These are phyloP conservation scores for Paraconiothyrium sp. DNA, from an alignment of 2,329 filamentous ascomycete genomes.

Conservation along the genomic window DNA sequence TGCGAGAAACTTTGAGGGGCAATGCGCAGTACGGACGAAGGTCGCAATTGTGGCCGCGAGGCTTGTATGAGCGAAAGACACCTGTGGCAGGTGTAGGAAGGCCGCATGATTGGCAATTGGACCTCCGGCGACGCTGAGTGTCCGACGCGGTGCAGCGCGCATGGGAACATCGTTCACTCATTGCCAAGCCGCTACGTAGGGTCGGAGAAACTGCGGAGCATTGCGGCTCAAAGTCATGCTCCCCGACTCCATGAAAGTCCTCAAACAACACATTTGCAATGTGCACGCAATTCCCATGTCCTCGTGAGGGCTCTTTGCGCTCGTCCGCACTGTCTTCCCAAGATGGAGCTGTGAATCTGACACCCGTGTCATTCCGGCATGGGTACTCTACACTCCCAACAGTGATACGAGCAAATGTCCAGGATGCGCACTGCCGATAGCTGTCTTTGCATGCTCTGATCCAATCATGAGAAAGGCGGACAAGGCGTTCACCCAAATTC, in stretches of 20 bases:
- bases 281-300: too few species aligned
- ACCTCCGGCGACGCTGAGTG: constrained; percentile 21
- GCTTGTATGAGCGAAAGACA: constrained; percentile 49
- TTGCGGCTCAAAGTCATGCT: background rate
- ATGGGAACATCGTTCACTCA: constrained; percentile 27
- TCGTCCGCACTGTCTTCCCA: background rate
- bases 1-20: constrained; percentile 35
- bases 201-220: constrained; percentile 5
- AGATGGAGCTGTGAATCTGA: background rate
- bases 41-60: constrained; percentile 38
- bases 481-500: background rate
- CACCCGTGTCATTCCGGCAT: background rate
- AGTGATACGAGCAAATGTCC: background rate
- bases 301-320: background rate
- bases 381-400: too few species aligned
- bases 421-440: background rate
- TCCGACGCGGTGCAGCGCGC: constrained; percentile 18
- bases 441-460: background rate
- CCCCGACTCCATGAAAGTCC: background rate
- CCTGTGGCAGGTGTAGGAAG: constrained; percentile 53
- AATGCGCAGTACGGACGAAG: constrained; percentile 32
- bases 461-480: background rate
- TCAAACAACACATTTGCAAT: background rate
- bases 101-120: constrained; percentile 44
- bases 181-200: constrained; percentile 30